Evolutionary conservation across 177 flowering plant species (phyloP).

Genomic region (Vitis hybrid): DNA sequence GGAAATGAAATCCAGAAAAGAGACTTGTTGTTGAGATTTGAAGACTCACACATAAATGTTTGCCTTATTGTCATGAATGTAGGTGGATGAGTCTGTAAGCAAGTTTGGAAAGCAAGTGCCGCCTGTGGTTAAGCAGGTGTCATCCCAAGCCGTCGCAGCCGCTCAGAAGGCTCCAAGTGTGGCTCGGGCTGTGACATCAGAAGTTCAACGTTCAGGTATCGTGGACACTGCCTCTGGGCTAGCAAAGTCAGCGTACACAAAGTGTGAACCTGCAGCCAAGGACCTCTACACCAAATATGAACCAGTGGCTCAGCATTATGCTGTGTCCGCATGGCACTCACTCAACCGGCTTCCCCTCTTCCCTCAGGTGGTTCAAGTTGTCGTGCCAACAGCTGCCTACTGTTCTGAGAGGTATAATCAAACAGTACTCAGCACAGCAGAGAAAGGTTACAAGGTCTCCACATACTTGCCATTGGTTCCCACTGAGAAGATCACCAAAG

Average conservation of each 20-base stretch:
- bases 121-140: constrained; percentile 39
- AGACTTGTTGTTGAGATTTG: too few species aligned
- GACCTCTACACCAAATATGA: constrained; percentile 53
- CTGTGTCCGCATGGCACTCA: constrained; percentile 50
- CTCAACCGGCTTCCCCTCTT: constrained; percentile 57
- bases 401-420: constrained; percentile 58
- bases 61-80: constrained; percentile 1
- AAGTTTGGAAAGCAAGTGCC: constrained; percentile 43
- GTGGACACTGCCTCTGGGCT: constrained; percentile 38
- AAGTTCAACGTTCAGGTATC: constrained; percentile 36
- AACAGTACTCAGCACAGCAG: constrained; percentile 40
- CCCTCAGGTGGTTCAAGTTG: constrained; percentile 47
- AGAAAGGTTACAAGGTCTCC: constrained; percentile 52
- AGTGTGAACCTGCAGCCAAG: constrained; percentile 54
- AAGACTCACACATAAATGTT: background rate
- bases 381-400: constrained; percentile 48
- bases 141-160: constrained; percentile 39
- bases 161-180: constrained; percentile 52
- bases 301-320: constrained; percentile 63
- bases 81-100: constrained; percentile 53
- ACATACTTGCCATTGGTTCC: constrained; percentile 63
- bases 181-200: constrained; percentile 44
- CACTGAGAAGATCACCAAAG: constrained; percentile 53
- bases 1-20: too few species aligned
- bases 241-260: constrained; percentile 46